These are phyloP conservation scores for Cyclocybe aegerita DNA, from an alignment of 768 basidiomycete genomes.

Conservation along the genomic window DNA sequence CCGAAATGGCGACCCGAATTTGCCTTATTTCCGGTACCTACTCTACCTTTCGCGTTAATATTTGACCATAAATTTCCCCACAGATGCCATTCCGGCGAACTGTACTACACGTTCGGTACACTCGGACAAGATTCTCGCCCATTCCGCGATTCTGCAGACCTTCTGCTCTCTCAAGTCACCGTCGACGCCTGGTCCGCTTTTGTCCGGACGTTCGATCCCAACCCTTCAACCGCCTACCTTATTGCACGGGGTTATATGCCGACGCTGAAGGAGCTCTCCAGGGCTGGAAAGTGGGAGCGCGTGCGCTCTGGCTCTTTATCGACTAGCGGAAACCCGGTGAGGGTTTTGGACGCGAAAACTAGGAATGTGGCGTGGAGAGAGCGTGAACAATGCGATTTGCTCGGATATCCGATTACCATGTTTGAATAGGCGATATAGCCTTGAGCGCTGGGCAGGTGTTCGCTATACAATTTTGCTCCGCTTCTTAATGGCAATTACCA, in stretches of 20 bases:
- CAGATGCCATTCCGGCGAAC: slow-evolving; percentile 32
- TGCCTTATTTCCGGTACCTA: slow-evolving; percentile 47
- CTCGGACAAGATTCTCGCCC: slow-evolving; percentile 37
- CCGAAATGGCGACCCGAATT: slow-evolving; percentile 44
- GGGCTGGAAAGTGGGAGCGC: slow-evolving; percentile 32
- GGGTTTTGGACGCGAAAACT: slow-evolving; percentile 33
- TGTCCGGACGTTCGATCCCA: slow-evolving; percentile 47
- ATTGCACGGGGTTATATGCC: slow-evolving; percentile 39
- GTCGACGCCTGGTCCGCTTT: slow-evolving; percentile 48
- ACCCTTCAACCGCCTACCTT: slow-evolving; percentile 40
- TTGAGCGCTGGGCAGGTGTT: too few species aligned
- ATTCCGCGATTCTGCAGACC: slow-evolving; percentile 46
- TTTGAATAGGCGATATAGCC: neutral
- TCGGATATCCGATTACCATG: slow-evolving; percentile 26
- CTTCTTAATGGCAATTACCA: too few species aligned
- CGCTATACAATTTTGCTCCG: too few species aligned
- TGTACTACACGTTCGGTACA: slow-evolving; percentile 29
- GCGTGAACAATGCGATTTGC: slow-evolving; percentile 35
- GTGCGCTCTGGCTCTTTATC: slow-evolving; percentile 18
- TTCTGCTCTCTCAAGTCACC: slow-evolving; percentile 41
- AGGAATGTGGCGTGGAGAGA: slow-evolving; percentile 31
- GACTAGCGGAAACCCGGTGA: slow-evolving; percentile 25
- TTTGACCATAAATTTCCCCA: slow-evolving; percentile 15
- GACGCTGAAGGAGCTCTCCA: slow-evolving; percentile 26
- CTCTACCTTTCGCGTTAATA: slow-evolving; percentile 24